These are phyloP conservation scores for Pterocarpus macrocarpus DNA, from an alignment of 306 rosid genomes.

Conservation along the genomic window DNA sequence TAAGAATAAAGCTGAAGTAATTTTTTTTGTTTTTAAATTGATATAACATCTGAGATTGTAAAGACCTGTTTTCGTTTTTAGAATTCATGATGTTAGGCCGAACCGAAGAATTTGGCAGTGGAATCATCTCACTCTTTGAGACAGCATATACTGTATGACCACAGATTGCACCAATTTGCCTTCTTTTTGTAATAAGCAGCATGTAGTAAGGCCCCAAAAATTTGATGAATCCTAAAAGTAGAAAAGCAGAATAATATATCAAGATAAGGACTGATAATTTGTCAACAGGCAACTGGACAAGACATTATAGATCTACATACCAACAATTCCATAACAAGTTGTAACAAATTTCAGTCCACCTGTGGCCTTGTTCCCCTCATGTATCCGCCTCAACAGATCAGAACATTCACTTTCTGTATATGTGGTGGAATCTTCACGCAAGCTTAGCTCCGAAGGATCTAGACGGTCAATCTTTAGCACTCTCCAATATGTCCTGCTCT, in stretches of 20 bases:
- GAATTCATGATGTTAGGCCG: conserved; percentile 69
- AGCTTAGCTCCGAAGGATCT: conserved; percentile 77
- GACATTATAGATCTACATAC: conserved; percentile 56
- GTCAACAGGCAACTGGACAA: conserved; percentile 31
- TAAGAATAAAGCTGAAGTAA: conserved; percentile 37
- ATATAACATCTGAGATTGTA: conserved; percentile 63
- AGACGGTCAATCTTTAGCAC: conserved; percentile 86
- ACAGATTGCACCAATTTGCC: conserved; percentile 90
- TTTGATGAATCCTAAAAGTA: conserved; percentile 81
- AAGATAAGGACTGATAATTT: conserved; percentile 35
- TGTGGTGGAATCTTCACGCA: conserved; percentile 80
- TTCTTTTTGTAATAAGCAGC: conserved; percentile 91
- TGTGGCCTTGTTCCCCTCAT: conserved; percentile 89
- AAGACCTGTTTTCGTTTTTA: conserved; percentile 92
- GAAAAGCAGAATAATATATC: conserved; percentile 45
- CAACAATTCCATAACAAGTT: conserved; percentile 93
- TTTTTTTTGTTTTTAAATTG: conserved; percentile 26
- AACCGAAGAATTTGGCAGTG: conserved; percentile 83
- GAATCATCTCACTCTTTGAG: conserved; percentile 90
- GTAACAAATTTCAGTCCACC: conserved; percentile 95
- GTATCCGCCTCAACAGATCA: conserved; percentile 87
- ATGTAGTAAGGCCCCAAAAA: conserved; percentile 96
- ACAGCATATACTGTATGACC: conserved; percentile 87
- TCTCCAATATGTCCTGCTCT: conserved; percentile 87
- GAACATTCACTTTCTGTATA: conserved; percentile 87